Conservation (phyloP, 2,329 filamentous ascomycete genomes). For the Sphaerulina vaccinii region DNA sequence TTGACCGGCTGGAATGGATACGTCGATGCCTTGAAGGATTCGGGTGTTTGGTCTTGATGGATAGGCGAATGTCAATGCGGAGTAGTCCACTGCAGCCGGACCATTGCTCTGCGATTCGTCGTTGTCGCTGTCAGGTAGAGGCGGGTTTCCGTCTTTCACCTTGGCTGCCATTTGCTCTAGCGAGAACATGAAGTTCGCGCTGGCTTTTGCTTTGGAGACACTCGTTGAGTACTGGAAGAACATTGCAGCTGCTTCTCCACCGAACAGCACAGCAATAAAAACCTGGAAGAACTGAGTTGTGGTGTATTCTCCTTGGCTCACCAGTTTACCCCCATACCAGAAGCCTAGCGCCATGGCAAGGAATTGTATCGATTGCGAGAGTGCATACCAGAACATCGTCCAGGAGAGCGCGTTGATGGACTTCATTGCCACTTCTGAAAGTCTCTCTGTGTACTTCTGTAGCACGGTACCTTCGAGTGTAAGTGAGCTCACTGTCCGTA, state of each 20-base stretch:
- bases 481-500: conserved; percentile 32
- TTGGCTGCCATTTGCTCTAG: background rate
- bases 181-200: conserved; percentile 35
- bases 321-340: conserved; percentile 37
- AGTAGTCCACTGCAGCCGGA: background rate
- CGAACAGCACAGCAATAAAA: conserved; percentile 63
- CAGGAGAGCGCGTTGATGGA: background rate
- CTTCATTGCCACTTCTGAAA: conserved; percentile 17
- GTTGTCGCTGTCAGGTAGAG: background rate
- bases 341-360: conserved; percentile 36
- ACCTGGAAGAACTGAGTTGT: conserved; percentile 53
- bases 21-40: conserved; percentile 4
- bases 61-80: conserved; percentile 3
- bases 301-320: conserved; percentile 35
- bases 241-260: conserved; percentile 65
- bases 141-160: background rate
- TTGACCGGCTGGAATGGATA: conserved; percentile 19
- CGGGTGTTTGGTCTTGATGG: background rate
- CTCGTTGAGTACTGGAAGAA: conserved; percentile 59
- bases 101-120: background rate
- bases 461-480: conserved; percentile 32
- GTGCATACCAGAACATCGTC: conserved; percentile 24
- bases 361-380: conserved; percentile 36
- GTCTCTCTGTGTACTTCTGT: conserved; percentile 26
- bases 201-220: conserved; percentile 36